These are phyloP conservation scores for Musa balbisiana DNA, from an alignment of 202 grass and related monocot species.

Conservation along the genomic window DNA sequence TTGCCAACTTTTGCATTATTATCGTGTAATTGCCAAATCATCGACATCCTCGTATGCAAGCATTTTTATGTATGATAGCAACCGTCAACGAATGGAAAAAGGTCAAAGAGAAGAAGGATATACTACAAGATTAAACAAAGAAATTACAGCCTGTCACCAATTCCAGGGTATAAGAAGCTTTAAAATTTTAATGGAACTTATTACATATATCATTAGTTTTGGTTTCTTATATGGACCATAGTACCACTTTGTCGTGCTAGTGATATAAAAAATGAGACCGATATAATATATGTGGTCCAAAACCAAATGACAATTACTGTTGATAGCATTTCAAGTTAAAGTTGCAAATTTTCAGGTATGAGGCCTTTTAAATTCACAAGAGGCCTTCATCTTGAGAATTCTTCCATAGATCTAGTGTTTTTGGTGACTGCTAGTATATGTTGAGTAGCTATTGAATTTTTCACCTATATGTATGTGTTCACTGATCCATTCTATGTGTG, in stretches of 20 bases:
- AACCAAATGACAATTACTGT: too few relatives aligned
- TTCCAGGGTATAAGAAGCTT: not conserved
- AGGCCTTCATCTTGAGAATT: not conserved
- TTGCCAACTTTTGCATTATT: too few relatives aligned
- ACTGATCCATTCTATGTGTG: not conserved
- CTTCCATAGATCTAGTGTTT: not conserved
- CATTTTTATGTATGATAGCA: too few relatives aligned
- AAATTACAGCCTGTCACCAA: not conserved
- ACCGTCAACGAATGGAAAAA: too few relatives aligned
- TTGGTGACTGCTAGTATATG: not conserved
- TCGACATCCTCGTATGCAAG: too few relatives aligned
- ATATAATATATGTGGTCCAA: too few relatives aligned
- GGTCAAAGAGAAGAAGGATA: not conserved
- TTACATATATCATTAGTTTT: not conserved
- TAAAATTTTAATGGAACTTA: not conserved
- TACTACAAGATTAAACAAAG: not conserved
- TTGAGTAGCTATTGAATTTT: not conserved
- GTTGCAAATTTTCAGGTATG: too few relatives aligned
- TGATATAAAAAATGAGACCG: not conserved
- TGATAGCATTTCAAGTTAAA: too few relatives aligned
- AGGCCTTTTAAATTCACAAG: too few relatives aligned
- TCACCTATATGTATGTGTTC: not conserved
- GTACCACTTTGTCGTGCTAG: not conserved
- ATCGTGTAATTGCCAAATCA: too few relatives aligned
- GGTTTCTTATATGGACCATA: not conserved